phyloP scores from a whole-genome alignment of 805 yeast species.

The Yamadazyma phyllophila region DNA sequence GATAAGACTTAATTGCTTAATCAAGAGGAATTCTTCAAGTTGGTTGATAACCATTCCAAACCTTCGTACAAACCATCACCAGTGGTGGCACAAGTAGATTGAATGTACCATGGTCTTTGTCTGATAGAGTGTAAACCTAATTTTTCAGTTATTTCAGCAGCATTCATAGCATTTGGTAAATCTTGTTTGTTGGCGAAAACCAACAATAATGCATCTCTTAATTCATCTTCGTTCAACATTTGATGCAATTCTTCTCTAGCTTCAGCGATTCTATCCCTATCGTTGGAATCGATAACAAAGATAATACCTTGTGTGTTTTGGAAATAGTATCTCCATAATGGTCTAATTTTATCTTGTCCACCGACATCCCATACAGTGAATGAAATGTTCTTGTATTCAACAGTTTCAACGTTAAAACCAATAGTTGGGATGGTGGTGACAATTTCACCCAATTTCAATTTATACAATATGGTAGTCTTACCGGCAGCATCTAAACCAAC shows the following conservation, averaged over 20 bases:
- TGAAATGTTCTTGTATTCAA: constrained; percentile 93
- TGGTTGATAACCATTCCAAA: constrained; percentile 93
- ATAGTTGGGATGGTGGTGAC: constrained; percentile 96
- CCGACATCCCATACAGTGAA: constrained; percentile 99
- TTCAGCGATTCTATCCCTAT: constrained; percentile 95
- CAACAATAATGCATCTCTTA: constrained; percentile 91
- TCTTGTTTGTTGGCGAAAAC: constrained; percentile 99
- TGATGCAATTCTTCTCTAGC: constrained; percentile 98
- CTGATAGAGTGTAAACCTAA: constrained; percentile 94
- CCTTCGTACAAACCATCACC: constrained; percentile 99
- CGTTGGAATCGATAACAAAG: constrained; percentile 96
- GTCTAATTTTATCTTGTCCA: constrained; percentile 99
- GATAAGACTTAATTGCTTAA: constrained; percentile 1
- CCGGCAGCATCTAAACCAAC: constrained; percentile 99
- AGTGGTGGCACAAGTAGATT: constrained; percentile 98
- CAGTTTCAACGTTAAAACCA: constrained; percentile 97
- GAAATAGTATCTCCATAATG: constrained; percentile 98
- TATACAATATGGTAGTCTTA: constrained; percentile 94
- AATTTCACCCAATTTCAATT: constrained; percentile 92
- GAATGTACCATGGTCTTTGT: constrained; percentile 99
- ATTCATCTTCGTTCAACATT: constrained; percentile 97
- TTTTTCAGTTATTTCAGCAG: constrained; percentile 97
- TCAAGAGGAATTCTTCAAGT: constrained; percentile 58
- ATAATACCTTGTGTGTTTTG: constrained; percentile 98
- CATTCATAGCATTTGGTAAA: constrained; percentile 98